Evolutionary conservation across 2,329 filamentous ascomycete species (phyloP).

Genomic region (Peltaster fructicola): DNA sequence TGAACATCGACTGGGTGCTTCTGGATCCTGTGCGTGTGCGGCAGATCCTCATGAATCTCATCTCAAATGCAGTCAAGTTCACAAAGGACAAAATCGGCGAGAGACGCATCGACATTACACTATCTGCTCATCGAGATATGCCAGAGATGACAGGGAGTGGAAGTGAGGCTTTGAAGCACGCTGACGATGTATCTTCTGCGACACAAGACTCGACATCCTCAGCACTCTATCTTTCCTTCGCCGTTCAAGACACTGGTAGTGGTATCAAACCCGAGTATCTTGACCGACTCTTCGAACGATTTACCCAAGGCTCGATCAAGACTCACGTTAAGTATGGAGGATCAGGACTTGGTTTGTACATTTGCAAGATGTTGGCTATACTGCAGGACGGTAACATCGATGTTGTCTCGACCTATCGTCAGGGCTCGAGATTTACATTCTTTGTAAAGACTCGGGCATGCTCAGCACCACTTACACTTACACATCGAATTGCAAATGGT

Average conservation of each 20-base stretch:
- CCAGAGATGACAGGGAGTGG: constrained; percentile 6
- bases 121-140: too few relatives aligned
- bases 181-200: too few relatives aligned
- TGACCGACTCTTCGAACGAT: constrained; percentile 44
- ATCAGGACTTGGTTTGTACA: constrained; percentile 52
- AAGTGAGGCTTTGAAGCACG: constrained; percentile 5
- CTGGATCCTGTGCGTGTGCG: constrained; percentile 14
- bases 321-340: constrained; percentile 55
- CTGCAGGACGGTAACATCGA: constrained; percentile 53
- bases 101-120: constrained; percentile 7
- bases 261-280: constrained; percentile 23
- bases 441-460: constrained; percentile 35
- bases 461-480: too few relatives aligned
- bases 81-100: constrained; percentile 7
- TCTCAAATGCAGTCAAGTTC: constrained; percentile 15
- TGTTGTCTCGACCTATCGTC: constrained; percentile 38
- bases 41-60: constrained; percentile 17
- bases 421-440: constrained; percentile 49
- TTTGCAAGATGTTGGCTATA: constrained; percentile 48
- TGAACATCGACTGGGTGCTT: constrained; percentile 10
- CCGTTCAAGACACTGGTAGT: constrained; percentile 16
- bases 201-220: constrained; percentile 2
- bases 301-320: constrained; percentile 48
- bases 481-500: too few relatives aligned
- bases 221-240: constrained; percentile 9